These are phyloP conservation scores for Vitis rotundifolia DNA, from an alignment of 164 flowering plant genomes.

Conservation along the genomic window DNA sequence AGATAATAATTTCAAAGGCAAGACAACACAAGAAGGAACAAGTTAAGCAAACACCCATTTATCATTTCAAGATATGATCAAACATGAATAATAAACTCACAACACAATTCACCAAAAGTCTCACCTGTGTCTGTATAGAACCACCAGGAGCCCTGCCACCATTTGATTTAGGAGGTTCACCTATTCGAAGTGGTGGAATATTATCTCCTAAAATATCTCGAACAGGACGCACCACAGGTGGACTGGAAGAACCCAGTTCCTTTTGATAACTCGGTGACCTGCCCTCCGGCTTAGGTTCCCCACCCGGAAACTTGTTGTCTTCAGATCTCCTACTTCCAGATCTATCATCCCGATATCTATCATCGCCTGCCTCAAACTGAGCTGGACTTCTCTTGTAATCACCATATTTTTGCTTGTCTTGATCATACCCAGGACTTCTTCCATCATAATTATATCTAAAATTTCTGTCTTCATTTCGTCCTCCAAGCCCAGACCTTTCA, in stretches of 20 bases:
- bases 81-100: too few species aligned
- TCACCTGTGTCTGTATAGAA: slow-evolving; percentile 27
- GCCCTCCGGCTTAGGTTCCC: slow-evolving; percentile 18
- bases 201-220: slow-evolving; percentile 33
- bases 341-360: slow-evolving; percentile 44
- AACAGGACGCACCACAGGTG: slow-evolving; percentile 24
- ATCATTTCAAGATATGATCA: too few species aligned
- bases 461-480: slow-evolving; percentile 15
- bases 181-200: slow-evolving; percentile 17
- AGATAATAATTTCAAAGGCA: too few species aligned
- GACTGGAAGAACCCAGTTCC: slow-evolving; percentile 10
- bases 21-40: too few species aligned
- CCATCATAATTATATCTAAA: slow-evolving; percentile 27
- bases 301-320: slow-evolving; percentile 14
- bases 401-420: slow-evolving; percentile 31
- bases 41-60: too few species aligned
- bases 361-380: slow-evolving; percentile 57
- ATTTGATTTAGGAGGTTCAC: slow-evolving; percentile 21
- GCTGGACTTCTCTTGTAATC: slow-evolving; percentile 32
- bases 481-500: slow-evolving; percentile 25
- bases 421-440: slow-evolving; percentile 36
- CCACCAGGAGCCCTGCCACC: slow-evolving; percentile 21
- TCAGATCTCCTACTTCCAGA: slow-evolving; percentile 26
- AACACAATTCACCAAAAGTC: too few species aligned
- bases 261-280: slow-evolving; percentile 26